Evolutionary conservation across 768 basidiomycete genomes (phyloP).

Genomic region (Candolleomyces aberdarensis): DNA sequence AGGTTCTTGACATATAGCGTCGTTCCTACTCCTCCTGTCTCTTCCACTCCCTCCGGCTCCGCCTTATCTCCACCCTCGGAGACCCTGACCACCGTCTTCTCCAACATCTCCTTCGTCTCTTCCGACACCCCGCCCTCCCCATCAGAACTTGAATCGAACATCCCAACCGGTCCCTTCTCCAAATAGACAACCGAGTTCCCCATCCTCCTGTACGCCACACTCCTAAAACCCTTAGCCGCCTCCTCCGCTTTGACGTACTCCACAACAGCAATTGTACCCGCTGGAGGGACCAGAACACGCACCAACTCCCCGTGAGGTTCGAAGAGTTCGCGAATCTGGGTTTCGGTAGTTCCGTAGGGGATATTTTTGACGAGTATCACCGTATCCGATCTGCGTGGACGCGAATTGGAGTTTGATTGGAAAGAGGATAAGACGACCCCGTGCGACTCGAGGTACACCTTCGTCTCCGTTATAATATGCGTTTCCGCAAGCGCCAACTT

Average conservation of each 20-base stretch:
- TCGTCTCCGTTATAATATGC: conserved; percentile 93
- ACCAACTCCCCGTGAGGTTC: conserved; percentile 66
- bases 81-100: neutral
- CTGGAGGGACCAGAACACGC: conserved; percentile 82
- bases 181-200: conserved; percentile 91
- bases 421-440: conserved; percentile 65
- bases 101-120: neutral
- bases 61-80: neutral
- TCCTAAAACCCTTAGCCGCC: conserved; percentile 73
- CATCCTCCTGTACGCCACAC: conserved; percentile 81
- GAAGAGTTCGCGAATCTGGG: conserved; percentile 79
- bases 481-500: conserved; percentile 97
- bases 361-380: conserved; percentile 95
- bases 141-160: conserved; percentile 54
- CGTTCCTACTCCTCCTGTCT: conserved; percentile 51
- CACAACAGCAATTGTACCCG: conserved; percentile 90
- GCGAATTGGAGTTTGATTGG: conserved; percentile 30
- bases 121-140: neutral
- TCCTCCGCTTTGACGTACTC: conserved; percentile 75
- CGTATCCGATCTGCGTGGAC: conserved; percentile 58
- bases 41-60: conserved; percentile 40
- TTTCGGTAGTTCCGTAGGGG: conserved; percentile 79
- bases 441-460: conserved; percentile 79
- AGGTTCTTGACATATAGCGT: conserved; percentile 96
- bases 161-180: conserved; percentile 85